A percentile compares a stretch with the other conserved stretches of the same genome.
These are phyloP conservation scores for Aspergillus carlsbadensis DNA, from an alignment of 495 filamentous ascomycete genomes.

Conservation along the genomic window DNA sequence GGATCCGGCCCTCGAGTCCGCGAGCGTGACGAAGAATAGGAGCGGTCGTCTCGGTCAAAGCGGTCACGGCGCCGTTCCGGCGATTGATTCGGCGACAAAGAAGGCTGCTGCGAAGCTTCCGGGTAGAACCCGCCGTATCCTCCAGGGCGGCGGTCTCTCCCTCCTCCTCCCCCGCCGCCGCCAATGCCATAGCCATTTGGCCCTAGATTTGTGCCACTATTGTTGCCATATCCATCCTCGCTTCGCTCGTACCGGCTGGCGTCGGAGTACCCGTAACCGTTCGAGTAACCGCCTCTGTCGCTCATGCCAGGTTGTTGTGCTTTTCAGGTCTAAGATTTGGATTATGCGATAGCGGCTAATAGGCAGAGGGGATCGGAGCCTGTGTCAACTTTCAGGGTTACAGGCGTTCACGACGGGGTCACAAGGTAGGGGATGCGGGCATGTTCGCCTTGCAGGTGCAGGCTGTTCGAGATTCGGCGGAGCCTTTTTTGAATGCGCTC, in stretches of 20 bases:
- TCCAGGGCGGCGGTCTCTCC: constrained; percentile 38
- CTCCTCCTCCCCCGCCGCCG: constrained; percentile 20
- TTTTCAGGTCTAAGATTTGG: background rate
- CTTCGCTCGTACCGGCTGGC: constrained; percentile 37
- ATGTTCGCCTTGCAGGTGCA: constrained; percentile 9
- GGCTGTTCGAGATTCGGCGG: background rate
- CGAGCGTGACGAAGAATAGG: constrained; percentile 39
- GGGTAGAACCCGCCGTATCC: constrained; percentile 47
- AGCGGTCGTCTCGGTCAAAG: constrained; percentile 31
- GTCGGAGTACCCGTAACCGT: constrained; percentile 47
- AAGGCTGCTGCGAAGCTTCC: constrained; percentile 33
- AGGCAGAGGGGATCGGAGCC: background rate
- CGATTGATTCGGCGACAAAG: constrained; percentile 28
- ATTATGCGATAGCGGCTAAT: background rate
- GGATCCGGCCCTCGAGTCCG: constrained; percentile 35
- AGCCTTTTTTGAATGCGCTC: background rate
- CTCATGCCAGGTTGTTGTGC: constrained; percentile 36
- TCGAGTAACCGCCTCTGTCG: constrained; percentile 40
- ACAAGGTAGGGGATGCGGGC: constrained; percentile 11
- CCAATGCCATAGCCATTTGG: constrained; percentile 36
- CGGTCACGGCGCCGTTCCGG: constrained; percentile 40
- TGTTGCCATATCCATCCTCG: constrained; percentile 39
- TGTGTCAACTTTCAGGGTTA: background rate
- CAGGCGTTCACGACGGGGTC: constrained; percentile 11
- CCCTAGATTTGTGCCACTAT: constrained; percentile 25